These are phyloP conservation scores for Brasenia schreberi DNA, from an alignment of 164 flowering plant genomes.

Conservation along the genomic window DNA sequence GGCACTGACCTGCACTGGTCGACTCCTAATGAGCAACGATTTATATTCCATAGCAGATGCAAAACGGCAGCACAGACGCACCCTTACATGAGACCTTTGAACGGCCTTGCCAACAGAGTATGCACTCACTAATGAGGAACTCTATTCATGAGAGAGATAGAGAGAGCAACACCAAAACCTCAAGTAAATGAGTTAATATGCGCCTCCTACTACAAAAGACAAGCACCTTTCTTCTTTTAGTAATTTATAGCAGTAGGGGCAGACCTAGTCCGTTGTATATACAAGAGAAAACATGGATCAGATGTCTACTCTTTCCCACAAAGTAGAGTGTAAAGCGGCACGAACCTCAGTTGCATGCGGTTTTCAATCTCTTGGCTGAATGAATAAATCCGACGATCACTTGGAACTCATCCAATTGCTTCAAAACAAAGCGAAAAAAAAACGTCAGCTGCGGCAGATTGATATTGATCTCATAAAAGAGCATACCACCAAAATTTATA, in stretches of 20 bases:
- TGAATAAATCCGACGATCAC: slow-evolving; percentile 53
- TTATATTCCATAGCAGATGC: no score
- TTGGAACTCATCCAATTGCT: slow-evolving; percentile 52
- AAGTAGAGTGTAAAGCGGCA: neutral
- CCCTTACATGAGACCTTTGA: no score
- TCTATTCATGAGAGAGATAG: no score
- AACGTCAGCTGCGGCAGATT: neutral
- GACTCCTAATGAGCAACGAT: no score
- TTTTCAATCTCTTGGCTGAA: slow-evolving; percentile 48
- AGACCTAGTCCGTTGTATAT: neutral
- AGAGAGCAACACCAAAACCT: neutral
- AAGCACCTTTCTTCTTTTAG: neutral
- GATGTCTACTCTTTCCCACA: neutral
- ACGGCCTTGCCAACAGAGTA: no score
- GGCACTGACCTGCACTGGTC: no score
- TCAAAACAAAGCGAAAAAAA: slow-evolving; percentile 1
- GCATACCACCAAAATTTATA: neutral
- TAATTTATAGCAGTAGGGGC: neutral
- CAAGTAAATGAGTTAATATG: neutral
- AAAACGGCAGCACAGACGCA: no score
- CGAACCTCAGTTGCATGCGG: slow-evolving; percentile 3
- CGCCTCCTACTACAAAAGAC: neutral
- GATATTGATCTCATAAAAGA: neutral
- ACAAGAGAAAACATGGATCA: neutral
- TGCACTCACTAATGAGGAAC: no score